A percentile compares a stretch with the other conserved stretches of the same genome.
phyloP scores from a whole-genome alignment of 2,329 filamentous ascomycete species.

The Zymoseptoria ardabiliae region DNA sequence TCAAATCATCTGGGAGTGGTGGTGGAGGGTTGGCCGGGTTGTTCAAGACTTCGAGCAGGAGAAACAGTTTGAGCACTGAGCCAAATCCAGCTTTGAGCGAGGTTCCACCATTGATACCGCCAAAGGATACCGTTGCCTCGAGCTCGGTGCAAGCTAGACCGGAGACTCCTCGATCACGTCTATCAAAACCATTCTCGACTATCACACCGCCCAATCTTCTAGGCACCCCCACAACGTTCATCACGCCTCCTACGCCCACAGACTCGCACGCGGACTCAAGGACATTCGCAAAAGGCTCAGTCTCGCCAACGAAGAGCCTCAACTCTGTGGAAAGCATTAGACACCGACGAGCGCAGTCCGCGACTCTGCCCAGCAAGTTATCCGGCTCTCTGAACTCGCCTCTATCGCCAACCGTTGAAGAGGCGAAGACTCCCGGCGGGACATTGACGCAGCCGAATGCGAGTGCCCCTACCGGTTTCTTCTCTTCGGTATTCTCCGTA shows the following conservation, averaged over 20 bases:
- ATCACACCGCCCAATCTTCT: constrained; percentile 37
- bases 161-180: constrained; percentile 13
- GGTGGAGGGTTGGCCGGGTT: constrained; percentile 38
- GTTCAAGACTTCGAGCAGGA: constrained; percentile 35
- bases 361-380: constrained; percentile 66
- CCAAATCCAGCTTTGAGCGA: neutral
- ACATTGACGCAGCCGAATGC: constrained; percentile 36
- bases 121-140: neutral
- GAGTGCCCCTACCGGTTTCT: constrained; percentile 58
- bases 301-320: constrained; percentile 29
- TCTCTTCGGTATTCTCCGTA: constrained; percentile 85
- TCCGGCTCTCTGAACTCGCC: constrained; percentile 67
- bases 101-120: neutral
- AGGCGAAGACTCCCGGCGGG: constrained; percentile 52
- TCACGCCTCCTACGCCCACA: constrained; percentile 58
- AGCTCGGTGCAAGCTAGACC: constrained; percentile 5
- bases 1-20: constrained; percentile 37
- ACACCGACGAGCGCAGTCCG: constrained; percentile 27
- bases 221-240: constrained; percentile 48
- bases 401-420: constrained; percentile 70
- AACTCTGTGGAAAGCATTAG: constrained; percentile 27
- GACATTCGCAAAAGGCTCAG: constrained; percentile 33
- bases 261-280: constrained; percentile 27
- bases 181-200: constrained; percentile 9
- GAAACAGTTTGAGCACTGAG: constrained; percentile 23